These are phyloP conservation scores for Fusarium lateritium DNA, from an alignment of 2,329 filamentous ascomycete genomes.

Conservation along the genomic window DNA sequence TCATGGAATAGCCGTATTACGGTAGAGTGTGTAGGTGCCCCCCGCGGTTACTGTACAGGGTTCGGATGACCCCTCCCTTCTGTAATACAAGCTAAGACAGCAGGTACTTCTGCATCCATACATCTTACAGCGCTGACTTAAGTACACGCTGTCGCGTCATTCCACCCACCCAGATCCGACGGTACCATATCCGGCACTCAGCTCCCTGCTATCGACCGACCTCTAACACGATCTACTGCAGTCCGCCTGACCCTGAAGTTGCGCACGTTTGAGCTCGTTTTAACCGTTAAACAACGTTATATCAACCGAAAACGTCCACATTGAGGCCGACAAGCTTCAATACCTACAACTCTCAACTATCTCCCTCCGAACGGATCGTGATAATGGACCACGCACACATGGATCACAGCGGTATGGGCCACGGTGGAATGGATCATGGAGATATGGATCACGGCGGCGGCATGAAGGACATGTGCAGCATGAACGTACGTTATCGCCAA, in stretches of 20 bases:
- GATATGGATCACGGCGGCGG: slow-evolving; percentile 72
- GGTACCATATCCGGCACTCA: slow-evolving; percentile 16
- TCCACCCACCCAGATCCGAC: slow-evolving; percentile 12
- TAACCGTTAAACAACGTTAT: slow-evolving; percentile 1
- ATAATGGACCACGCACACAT: slow-evolving; percentile 62
- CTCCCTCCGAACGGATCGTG: not conserved
- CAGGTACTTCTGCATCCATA: slow-evolving; percentile 9
- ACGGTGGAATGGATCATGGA: slow-evolving; percentile 60
- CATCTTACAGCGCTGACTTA: not conserved
- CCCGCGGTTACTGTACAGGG: slow-evolving; percentile 14
- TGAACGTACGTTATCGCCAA: slow-evolving; percentile 77
- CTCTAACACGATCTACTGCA: slow-evolving; percentile 14
- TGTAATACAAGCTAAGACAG: slow-evolving; percentile 16
- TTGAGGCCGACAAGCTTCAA: not conserved
- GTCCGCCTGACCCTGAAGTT: slow-evolving; percentile 29
- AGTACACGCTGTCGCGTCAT: slow-evolving; percentile 30
- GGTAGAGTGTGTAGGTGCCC: not conserved
- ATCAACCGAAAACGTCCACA: slow-evolving; percentile 12
- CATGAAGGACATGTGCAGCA: slow-evolving; percentile 82
- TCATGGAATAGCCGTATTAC: not conserved
- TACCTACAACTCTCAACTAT: not conserved
- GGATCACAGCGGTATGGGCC: slow-evolving; percentile 62
- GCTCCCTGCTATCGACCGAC: slow-evolving; percentile 25
- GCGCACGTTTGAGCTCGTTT: slow-evolving; percentile 62
- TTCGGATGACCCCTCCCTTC: slow-evolving; percentile 14